phyloP scores from a whole-genome alignment of 768 basidiomycete genomes.

The Amanita pseudoporphyria region DNA sequence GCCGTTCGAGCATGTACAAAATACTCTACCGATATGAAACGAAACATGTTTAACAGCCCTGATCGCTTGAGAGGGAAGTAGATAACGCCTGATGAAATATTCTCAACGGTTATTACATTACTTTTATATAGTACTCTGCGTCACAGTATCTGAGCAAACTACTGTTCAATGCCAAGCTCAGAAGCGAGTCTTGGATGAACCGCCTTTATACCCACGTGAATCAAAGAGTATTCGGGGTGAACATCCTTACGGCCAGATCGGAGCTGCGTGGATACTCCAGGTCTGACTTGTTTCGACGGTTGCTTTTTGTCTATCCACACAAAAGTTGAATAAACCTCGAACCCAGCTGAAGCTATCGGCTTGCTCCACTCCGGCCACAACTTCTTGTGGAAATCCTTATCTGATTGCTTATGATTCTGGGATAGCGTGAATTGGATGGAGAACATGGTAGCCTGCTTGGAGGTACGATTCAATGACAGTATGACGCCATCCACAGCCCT shows the following conservation, averaged over 20 bases:
- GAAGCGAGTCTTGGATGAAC: conserved; percentile 11
- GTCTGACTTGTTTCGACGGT: conserved; percentile 7
- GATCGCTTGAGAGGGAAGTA: too few relatives aligned
- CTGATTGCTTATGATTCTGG: conserved; percentile 10
- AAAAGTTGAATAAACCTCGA: conserved; percentile 11
- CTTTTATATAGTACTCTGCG: too few relatives aligned
- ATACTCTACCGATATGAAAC: too few relatives aligned
- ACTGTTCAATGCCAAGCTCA: conserved; percentile 6
- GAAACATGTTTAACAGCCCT: too few relatives aligned
- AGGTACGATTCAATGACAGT: conserved; percentile 9
- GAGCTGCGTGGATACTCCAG: conserved; percentile 6
- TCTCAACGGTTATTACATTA: too few relatives aligned
- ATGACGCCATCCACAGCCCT: conserved; percentile 11
- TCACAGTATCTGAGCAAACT: not conserved
- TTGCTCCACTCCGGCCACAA: conserved; percentile 9
- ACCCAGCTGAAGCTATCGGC: conserved; percentile 9
- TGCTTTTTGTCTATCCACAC: conserved; percentile 12
- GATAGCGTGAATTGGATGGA: conserved; percentile 13
- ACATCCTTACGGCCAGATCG: conserved; percentile 9
- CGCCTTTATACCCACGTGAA: conserved; percentile 10
- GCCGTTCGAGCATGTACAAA: not conserved
- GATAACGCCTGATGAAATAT: too few relatives aligned
- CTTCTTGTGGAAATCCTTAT: conserved; percentile 8
- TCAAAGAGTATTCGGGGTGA: conserved; percentile 8
- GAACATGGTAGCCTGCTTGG: conserved; percentile 9